Percentiles rank a stretch among this genome's conserved stretches.
These are phyloP conservation scores for Lophiotrema nucula DNA, from an alignment of 495 filamentous ascomycete genomes.

Conservation along the genomic window DNA sequence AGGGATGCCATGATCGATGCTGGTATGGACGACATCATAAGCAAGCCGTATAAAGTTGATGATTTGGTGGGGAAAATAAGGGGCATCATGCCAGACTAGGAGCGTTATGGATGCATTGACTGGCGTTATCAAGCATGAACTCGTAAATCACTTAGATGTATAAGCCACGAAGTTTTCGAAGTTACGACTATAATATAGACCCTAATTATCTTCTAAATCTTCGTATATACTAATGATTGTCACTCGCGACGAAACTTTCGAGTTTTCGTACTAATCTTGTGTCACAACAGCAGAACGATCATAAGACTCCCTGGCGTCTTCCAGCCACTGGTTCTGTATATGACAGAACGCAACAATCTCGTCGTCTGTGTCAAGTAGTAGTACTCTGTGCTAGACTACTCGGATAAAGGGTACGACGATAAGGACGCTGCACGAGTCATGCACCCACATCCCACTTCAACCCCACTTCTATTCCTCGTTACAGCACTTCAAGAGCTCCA, in stretches of 20 bases:
- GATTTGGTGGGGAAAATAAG: conserved; percentile 27
- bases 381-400: too few relatives aligned
- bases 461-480: conserved; percentile 19
- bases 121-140: too few relatives aligned
- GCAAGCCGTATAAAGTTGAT: conserved; percentile 35
- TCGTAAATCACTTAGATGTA: too few relatives aligned
- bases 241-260: too few relatives aligned
- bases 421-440: conserved; percentile 15
- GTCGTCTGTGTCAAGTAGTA: too few relatives aligned
- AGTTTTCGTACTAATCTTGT: not conserved
- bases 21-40: conserved; percentile 33
- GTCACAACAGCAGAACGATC: not conserved
- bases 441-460: conserved; percentile 29
- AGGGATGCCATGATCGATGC: conserved; percentile 25
- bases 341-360: too few relatives aligned
- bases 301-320: too few relatives aligned
- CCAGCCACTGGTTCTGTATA: too few relatives aligned
- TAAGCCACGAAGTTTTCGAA: too few relatives aligned
- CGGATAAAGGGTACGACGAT: not conserved
- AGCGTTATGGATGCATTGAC: too few relatives aligned
- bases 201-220: not conserved
- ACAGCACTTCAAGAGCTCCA: too few relatives aligned
- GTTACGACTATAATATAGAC: not conserved
- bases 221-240: too few relatives aligned
- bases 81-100: conserved; percentile 4